Percentiles rank a stretch among this genome's conserved stretches.
Evolutionary conservation across 768 basidiomycete genomes (phyloP).

Genomic region (Nidularia pulvinata): DNA sequence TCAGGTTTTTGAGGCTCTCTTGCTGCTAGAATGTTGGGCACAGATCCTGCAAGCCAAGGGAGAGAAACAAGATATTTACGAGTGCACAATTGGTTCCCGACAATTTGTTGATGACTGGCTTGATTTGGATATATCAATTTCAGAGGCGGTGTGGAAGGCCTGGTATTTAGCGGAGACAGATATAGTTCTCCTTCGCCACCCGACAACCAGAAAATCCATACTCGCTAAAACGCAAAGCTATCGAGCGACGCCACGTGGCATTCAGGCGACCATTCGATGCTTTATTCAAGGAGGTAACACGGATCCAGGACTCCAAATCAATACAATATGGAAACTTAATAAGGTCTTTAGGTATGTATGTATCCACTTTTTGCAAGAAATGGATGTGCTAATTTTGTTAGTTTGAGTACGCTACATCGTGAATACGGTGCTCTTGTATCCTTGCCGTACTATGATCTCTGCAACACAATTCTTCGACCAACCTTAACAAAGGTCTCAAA

Average conservation of each 20-base stretch:
- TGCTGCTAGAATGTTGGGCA: slow-evolving; percentile 90
- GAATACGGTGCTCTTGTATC: slow-evolving; percentile 90
- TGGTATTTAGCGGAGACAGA: slow-evolving; percentile 85
- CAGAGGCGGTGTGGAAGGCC: slow-evolving; percentile 57
- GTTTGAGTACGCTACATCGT: slow-evolving; percentile 88
- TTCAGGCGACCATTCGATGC: slow-evolving; percentile 62
- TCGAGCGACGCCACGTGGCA: slow-evolving; percentile 33
- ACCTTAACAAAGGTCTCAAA: slow-evolving; percentile 45
- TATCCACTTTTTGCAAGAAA: background rate
- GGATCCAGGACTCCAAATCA: slow-evolving; percentile 65
- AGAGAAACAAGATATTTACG: slow-evolving; percentile 49
- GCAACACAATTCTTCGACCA: slow-evolving; percentile 69
- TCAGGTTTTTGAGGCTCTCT: slow-evolving; percentile 77
- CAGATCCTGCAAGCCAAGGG: slow-evolving; percentile 82
- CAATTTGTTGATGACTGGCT: slow-evolving; percentile 81
- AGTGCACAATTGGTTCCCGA: slow-evolving; percentile 66
- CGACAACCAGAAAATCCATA: slow-evolving; percentile 47
- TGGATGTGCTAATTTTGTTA: slow-evolving; percentile 25
- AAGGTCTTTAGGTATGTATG: slow-evolving; percentile 78
- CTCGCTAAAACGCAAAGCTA: slow-evolving; percentile 65
- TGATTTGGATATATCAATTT: slow-evolving; percentile 71
- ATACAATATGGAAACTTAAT: slow-evolving; percentile 69
- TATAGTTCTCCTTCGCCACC: slow-evolving; percentile 74
- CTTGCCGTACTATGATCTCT: slow-evolving; percentile 81
- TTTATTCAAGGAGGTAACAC: slow-evolving; percentile 29